Evolutionary conservation across 2,329 filamentous ascomycete genomes (phyloP), one percentile per base, ranked within the genome.

Genomic region (Talaromyces marneffei): DNA sequence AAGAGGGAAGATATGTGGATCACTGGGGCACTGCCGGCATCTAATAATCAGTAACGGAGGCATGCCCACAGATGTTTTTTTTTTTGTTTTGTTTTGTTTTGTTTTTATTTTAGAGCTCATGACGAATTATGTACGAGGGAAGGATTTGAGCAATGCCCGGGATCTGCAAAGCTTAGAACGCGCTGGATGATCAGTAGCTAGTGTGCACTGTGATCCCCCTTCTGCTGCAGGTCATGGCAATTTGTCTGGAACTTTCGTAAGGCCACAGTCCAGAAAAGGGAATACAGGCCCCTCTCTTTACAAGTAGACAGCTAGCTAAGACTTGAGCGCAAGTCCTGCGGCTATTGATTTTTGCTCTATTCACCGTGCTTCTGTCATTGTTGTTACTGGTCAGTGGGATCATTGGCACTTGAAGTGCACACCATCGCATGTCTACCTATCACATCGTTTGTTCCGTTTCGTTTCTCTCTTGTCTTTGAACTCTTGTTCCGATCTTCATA

Each of bases 161-260:
- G 60, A 62, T 62, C 60, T 62, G 60, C 60, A 62, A 40, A 53
- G 60, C 33, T 39, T 44, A 57, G 60, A 57, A 57, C 60, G 59
- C 59, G 53, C 52, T 61, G 29, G 58, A 39, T 60, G 61, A 63
- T 62, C 60, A 59, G 33, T 55, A 55, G 35, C 35, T 40, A 55
- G 52, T 27, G 23, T 48, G 23, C 29, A 55, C 33, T 27, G 23
- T 48, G 23, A 55, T 55, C 23, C 35, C 55, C 55, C 60, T 65
- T 62, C 61, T 60, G 50, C 63, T 65, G 63, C 62, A 65, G 59
- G 63, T 63, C 59, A 65, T 65, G 63, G 59, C 59, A 55, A 57
- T 48, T 50, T 39, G 61, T 33, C 61, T 63, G 59, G 63, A 53
- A 54, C 60, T 58, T 37, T 46, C n/a, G 27, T 37, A 42, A 53